Percentiles rank a stretch among this genome's conserved stretches.
phyloP scores from a whole-genome alignment of 345 rosid species.

The Lumnitzera littorea region DNA sequence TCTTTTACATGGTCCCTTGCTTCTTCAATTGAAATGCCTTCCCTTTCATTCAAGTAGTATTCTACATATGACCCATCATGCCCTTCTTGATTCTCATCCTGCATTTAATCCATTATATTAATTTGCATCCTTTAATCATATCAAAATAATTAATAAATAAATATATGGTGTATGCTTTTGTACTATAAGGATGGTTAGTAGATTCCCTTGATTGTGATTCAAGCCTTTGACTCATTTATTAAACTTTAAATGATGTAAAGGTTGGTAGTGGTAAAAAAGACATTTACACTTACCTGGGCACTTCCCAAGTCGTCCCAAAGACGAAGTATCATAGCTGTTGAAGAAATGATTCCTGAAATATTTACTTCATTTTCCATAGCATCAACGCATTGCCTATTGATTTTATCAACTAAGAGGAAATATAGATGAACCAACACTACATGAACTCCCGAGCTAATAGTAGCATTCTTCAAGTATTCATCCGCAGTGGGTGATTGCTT shows the following conservation, averaged over 20 bases:
- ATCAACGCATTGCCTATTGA: slow-evolving; percentile 3
- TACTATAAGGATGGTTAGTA: too few relatives aligned
- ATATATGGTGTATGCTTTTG: too few relatives aligned
- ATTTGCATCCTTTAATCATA: too few relatives aligned
- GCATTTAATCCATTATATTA: not conserved
- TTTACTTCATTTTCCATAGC: not conserved
- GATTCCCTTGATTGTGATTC: too few relatives aligned
- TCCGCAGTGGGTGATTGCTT: slow-evolving; percentile 1
- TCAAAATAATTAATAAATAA: too few relatives aligned
- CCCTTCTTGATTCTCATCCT: slow-evolving; percentile 17
- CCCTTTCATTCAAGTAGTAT: slow-evolving; percentile 39
- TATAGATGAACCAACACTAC: slow-evolving; percentile 2
- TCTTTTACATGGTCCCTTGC: slow-evolving; percentile 23
- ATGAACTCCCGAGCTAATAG: slow-evolving; percentile 12
- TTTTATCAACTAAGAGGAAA: not conserved
- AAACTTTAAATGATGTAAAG: too few relatives aligned
- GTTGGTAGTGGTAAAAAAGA: too few relatives aligned
- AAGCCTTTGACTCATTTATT: too few relatives aligned
- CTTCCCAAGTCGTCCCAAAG: slow-evolving; percentile 22
- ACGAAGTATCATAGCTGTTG: slow-evolving; percentile 5
- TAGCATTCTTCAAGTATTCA: slow-evolving; percentile 19
- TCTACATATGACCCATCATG: slow-evolving; percentile 54
- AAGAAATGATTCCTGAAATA: not conserved
- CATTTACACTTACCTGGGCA: slow-evolving; percentile 5
- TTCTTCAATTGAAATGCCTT: slow-evolving; percentile 16